Evolutionary conservation across 2,329 filamentous ascomycete genomes (phyloP).

Genomic region (Diplodia corticola): DNA sequence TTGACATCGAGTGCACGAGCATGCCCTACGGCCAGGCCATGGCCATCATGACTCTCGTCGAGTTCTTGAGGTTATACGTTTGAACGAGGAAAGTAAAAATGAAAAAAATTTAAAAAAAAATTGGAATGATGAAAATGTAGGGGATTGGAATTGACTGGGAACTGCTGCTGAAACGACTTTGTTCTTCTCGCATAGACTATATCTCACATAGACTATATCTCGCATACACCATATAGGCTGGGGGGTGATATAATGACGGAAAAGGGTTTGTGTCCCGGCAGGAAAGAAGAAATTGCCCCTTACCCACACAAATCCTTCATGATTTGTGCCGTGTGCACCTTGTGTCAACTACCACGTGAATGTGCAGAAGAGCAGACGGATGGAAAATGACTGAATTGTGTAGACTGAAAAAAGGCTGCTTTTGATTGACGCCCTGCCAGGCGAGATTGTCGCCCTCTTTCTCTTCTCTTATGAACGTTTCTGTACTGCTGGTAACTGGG

Average conservation of each 20-base stretch:
- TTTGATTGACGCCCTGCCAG: conserved; percentile 7
- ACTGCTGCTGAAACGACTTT: background rate
- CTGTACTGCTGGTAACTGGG: background rate
- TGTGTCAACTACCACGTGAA: background rate
- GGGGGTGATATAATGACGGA: background rate
- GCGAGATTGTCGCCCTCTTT: background rate
- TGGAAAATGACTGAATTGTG: background rate
- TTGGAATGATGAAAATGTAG: background rate
- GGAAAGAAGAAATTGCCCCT: background rate
- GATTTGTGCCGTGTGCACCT: background rate
- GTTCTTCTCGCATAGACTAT: conserved; percentile 4
- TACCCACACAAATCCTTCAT: background rate
- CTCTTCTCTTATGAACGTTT: background rate
- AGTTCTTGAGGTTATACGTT: conserved; percentile 64
- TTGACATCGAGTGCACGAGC: conserved; percentile 71
- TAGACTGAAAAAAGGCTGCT: background rate
- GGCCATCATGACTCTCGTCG: conserved; percentile 78
- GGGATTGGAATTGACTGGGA: background rate
- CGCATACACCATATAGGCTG: conserved; percentile 12
- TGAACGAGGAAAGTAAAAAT: no score
- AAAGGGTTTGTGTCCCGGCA: background rate
- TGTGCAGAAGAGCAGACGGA: background rate
- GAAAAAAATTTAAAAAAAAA: no score
- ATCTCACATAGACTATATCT: no score
- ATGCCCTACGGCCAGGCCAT: conserved; percentile 87